Evolutionary conservation across 768 basidiomycete species (phyloP), one percentile per base, ranked within the genome.

Genomic region (Pisolithus tinctorius): DNA sequence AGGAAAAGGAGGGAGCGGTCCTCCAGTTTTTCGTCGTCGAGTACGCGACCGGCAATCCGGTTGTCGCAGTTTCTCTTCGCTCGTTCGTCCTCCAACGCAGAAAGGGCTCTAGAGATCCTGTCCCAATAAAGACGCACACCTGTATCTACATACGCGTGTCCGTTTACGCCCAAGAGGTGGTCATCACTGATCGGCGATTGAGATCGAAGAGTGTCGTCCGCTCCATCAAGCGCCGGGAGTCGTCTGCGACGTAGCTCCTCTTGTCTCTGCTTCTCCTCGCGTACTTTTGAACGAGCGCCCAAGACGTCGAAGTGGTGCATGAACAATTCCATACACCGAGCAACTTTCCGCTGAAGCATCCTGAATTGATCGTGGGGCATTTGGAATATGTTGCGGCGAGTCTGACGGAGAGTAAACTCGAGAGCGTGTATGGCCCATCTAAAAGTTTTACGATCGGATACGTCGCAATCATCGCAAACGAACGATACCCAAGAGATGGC

Each of bases 401-500:
- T 97, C 50, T 94, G 85, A 54, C 85, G 80, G 52, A 91, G 81
- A 1, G 93, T 85, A 63, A 93, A 97, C 63, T 96, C 93, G 29
- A 99, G 80, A 2, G 96, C 94, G 52, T 86, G 89, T 48, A 99
- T 93, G 7, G 96, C 94, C 94, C 94, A 98, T 64, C 89, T 87
- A 78, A 99, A 99, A 0, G 93, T 98, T 66, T 86, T 88, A 51
- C 92, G 81, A 66, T 98, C 94, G 31, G 90, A 87, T 7, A 94
- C 93, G 59, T 96, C 90, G 71, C 96, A 99, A 60, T 94, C 91
- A 63, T 97, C 93, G 70, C 93, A 96, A 56, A 98, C 95, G 74
- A 99, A 98, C 41, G 93, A 86, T 31, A 98, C 91, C 95, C 95
- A 99, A 11, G 90, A 88, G 59, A 98, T 97, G 9, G 94, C 92